Evolutionary conservation across 179 eudicot genomes (phyloP).

Genomic region (Pouteria campechiana): DNA sequence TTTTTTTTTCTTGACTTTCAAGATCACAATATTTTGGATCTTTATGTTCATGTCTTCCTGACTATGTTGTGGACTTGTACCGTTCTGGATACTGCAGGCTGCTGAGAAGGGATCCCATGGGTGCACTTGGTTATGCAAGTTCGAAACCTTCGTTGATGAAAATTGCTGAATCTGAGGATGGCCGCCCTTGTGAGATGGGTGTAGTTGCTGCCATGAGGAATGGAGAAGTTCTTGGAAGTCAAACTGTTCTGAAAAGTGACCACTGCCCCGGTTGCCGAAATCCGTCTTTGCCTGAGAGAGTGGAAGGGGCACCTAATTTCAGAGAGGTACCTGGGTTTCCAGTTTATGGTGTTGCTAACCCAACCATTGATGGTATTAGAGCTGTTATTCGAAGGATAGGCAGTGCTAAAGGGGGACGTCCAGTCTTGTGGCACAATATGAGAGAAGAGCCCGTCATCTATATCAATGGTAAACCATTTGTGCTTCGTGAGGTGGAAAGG

Average conservation of each 20-base stretch:
- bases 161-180: constrained; percentile 53
- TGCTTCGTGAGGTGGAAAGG: constrained; percentile 97
- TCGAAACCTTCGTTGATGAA: constrained; percentile 25
- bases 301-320: constrained; percentile 98
- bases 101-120: constrained; percentile 95
- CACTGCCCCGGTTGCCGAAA: constrained; percentile 96
- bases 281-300: constrained; percentile 63
- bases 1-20: too few species aligned
- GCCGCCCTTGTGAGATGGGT: constrained; percentile 80
- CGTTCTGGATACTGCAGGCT: constrained; percentile 33
- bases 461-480: constrained; percentile 94
- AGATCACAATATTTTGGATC: too few species aligned
- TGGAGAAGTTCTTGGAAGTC: constrained; percentile 93
- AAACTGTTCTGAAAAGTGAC: constrained; percentile 92
- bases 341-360: constrained; percentile 95
- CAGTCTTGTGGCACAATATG: constrained; percentile 97
- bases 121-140: constrained; percentile 79
- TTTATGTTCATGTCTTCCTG: too few species aligned
- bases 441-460: constrained; percentile 96
- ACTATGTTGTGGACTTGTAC: too few species aligned
- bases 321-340: constrained; percentile 93
- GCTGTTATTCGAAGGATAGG: constrained; percentile 80
- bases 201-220: constrained; percentile 77
- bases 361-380: constrained; percentile 79
- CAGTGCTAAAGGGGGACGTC: constrained; percentile 55